These are phyloP conservation scores for Trametes gibbosa DNA, from an alignment of 768 basidiomycete species.

Conservation along the genomic window DNA sequence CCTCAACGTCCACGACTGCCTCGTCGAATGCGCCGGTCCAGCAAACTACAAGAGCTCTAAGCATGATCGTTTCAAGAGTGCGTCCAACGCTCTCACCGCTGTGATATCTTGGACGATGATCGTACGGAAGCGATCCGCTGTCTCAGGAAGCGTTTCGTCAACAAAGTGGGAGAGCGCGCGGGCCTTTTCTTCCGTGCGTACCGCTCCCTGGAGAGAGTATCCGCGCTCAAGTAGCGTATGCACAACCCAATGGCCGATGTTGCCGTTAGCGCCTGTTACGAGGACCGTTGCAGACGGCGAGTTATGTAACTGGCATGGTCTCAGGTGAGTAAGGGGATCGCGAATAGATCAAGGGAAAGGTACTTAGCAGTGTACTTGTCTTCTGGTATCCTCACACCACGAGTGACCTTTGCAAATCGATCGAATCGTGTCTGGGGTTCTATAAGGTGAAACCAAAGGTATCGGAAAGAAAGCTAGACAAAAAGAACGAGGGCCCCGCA, in stretches of 20 bases:
- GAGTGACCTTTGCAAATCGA: no score
- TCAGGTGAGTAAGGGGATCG: no score
- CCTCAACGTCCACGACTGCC: conserved; percentile 71
- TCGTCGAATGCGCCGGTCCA: conserved; percentile 72
- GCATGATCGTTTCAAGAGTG: no score
- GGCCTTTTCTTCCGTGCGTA: conserved; percentile 56
- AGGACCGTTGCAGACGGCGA: conserved; percentile 41
- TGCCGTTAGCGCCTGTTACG: conserved; percentile 57
- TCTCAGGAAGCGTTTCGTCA: not conserved
- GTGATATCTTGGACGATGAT: conserved; percentile 3
- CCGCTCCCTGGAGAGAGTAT: conserved; percentile 59
- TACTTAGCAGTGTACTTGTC: no score
- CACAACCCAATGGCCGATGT: conserved; percentile 55
- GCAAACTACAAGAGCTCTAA: no score
- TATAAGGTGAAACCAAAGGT: no score
- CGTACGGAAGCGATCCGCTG: not conserved
- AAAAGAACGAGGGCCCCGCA: no score
- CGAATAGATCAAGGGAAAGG: no score
- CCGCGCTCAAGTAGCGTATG: conserved; percentile 52
- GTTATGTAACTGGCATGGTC: no score
- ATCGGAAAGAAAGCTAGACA: no score
- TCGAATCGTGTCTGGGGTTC: no score
- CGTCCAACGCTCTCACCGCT: not conserved
- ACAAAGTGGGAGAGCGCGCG: conserved; percentile 51
- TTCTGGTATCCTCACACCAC: no score